These are phyloP conservation scores for Coemansia sp. DNA, from an alignment of 192 early-diverging fungal genomes.

Conservation along the genomic window DNA sequence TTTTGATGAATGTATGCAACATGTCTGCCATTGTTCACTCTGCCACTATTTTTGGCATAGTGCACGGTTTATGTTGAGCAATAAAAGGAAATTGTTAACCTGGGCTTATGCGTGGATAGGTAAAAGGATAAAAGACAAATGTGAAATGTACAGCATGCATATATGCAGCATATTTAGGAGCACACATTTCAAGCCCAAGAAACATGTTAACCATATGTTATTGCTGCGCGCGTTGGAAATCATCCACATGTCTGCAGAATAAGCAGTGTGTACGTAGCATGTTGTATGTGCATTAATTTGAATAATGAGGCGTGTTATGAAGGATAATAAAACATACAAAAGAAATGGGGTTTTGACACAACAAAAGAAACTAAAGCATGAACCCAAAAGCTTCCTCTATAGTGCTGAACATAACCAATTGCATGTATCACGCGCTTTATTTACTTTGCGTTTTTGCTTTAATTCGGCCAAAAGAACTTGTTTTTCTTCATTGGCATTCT, in stretches of 20 bases:
- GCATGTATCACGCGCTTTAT: neutral
- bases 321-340: neutral
- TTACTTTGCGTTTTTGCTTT: neutral
- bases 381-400: neutral
- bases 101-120: neutral
- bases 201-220: neutral
- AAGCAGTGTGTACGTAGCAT: neutral
- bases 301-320: neutral
- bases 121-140: neutral
- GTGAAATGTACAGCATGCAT: neutral
- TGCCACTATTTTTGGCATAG: neutral
- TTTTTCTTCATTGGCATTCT: slow-evolving; percentile 4
- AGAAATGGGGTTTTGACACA: neutral
- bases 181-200: neutral
- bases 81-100: too few species aligned
- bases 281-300: neutral
- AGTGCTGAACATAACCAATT: neutral
- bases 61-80: neutral
- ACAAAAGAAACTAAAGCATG: neutral
- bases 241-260: neutral
- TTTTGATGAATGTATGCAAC: neutral
- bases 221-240: neutral
- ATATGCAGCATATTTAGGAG: neutral
- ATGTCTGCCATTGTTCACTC: neutral
- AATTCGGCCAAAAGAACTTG: neutral